phyloP scores from a whole-genome alignment of 345 rosid genomes.

The Conringia planisiliqua region DNA sequence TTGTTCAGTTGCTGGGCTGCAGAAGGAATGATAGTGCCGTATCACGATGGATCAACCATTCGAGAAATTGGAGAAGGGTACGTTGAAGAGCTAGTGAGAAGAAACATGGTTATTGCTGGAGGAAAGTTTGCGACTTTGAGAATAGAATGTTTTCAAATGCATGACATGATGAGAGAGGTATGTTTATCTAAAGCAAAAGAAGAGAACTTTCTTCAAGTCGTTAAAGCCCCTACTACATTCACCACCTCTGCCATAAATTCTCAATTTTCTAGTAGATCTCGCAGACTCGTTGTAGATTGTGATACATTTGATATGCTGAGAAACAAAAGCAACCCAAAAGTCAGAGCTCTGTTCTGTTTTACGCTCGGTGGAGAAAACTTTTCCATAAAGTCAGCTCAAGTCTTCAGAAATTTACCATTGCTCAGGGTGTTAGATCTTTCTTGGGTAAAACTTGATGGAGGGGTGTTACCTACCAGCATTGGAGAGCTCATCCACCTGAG shows the following conservation, averaged over 20 bases:
- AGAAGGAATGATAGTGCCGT: conserved; percentile 25
- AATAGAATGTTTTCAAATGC: neutral
- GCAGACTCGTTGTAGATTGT: neutral
- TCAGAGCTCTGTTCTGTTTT: neutral
- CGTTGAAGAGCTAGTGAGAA: conserved; percentile 25
- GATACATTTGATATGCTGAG: neutral
- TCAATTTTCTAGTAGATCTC: neutral
- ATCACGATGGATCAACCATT: neutral
- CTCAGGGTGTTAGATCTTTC: neutral
- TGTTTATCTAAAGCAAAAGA: neutral
- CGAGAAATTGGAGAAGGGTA: conserved; percentile 25
- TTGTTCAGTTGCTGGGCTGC: conserved; percentile 39
- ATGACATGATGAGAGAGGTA: neutral
- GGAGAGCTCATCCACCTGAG: neutral
- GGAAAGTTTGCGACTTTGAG: neutral
- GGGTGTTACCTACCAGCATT: neutral
- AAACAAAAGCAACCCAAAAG: neutral
- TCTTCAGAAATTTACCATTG: neutral
- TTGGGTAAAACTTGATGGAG: neutral
- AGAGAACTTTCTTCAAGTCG: neutral
- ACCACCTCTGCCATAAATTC: neutral
- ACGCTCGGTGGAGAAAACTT: neutral
- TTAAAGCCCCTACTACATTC: neutral
- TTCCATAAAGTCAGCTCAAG: neutral
- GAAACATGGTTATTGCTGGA: conserved; percentile 31